Evolutionary conservation across 257 asterid genomes (phyloP).

Genomic region (Solanum sejunctum): DNA sequence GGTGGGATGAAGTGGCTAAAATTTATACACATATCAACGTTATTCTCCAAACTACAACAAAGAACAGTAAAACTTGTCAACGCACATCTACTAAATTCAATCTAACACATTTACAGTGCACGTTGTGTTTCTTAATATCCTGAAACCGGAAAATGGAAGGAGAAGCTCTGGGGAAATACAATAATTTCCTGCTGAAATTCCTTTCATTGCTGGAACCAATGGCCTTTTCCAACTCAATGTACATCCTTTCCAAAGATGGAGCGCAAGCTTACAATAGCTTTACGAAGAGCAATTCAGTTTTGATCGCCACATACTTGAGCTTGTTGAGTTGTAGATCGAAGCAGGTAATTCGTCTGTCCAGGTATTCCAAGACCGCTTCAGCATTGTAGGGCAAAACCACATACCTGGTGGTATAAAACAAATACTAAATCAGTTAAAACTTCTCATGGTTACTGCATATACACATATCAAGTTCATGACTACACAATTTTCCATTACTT

Average conservation of each 20-base stretch:
- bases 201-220: neutral
- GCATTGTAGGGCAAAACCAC: neutral
- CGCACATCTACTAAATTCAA: neutral
- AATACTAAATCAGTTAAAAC: neutral
- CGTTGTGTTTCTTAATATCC: neutral
- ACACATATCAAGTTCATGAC: neutral
- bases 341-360: neutral
- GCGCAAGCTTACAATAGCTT: neutral
- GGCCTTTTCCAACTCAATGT: neutral
- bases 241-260: neutral
- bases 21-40: no score
- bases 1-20: no score
- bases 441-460: neutral
- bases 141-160: neutral
- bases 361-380: neutral
- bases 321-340: neutral
- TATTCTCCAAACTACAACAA: no score
- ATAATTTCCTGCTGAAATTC: neutral
- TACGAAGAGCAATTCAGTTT: neutral
- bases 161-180: neutral
- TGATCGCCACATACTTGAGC: neutral
- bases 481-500: neutral
- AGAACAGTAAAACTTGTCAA: neutral
- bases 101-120: neutral
- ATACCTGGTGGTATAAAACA: neutral